Base-by-base conservation (phyloP, 169 alveolate genomes). In the Theileria luwenshuni region DNA sequence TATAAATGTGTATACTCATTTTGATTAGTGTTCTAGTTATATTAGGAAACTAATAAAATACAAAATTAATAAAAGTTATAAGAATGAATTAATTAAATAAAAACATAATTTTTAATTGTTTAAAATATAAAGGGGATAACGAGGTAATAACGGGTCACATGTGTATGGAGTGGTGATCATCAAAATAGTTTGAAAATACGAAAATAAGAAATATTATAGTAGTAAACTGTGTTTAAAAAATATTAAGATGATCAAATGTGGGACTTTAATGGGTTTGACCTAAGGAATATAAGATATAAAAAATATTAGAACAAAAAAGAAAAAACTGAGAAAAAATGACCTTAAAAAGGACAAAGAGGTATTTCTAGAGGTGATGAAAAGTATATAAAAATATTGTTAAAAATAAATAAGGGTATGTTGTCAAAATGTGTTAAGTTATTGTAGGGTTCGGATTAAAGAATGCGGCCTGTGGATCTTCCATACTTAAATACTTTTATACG, bases 391-490 rank as follows among this genome's bases (percentile, higher is more conserved):
- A n/a, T n/a, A n/a, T n/a, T n/a, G n/a, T n/a, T n/a, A n/a, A n/a
- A n/a, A n/a, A n/a, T n/a, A n/a, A n/a, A n/a, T n/a, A n/a, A n/a
- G 21, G 38, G 23, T 27, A 56, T 56, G 45, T 28, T 6, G 0
- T 32, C 17, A 27, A 6, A 27, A 56, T 56, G 65, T 56, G 65
- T 21, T 56, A 19, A 28, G 30, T 15, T 56, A n/a, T n/a, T 56
- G 65, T 56, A 56, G 65, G 65, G 65, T 25, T n/a, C 0, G 38
- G 30, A 56, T 27, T 56, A 23, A 43, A 43, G 65, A 15, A 38
- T 15, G 30, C 23, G 19, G 32, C 21, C 10, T 27, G 28, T 27
- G 17, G 15, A 56, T 56, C 65, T 56, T 56, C 65, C 30, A 56
- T 19, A 28, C 45, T 19, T n/a, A 28, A 28, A 27, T 43, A 21